Conservation (phyloP, 225 moss, liverwort and hornwort species). For the Antitrichia curtipendula region DNA sequence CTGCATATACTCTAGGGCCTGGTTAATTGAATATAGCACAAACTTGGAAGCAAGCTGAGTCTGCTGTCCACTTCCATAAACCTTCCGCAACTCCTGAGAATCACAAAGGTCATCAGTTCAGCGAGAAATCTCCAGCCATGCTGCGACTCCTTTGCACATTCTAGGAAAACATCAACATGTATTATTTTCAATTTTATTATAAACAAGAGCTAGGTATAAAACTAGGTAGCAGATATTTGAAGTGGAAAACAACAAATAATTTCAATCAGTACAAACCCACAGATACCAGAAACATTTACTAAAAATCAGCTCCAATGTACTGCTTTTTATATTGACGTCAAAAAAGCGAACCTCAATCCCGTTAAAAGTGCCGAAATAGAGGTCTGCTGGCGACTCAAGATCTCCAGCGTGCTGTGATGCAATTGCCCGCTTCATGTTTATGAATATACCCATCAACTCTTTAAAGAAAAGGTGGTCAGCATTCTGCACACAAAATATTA, state of each 20-base stretch:
- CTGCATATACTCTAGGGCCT: conserved; percentile 24
- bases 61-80: conserved; percentile 32
- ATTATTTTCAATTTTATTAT: neutral
- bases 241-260: neutral
- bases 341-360: conserved; percentile 17
- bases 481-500: conserved; percentile 10
- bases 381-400: conserved; percentile 21
- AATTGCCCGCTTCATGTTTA: conserved; percentile 14
- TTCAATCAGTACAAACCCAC: neutral
- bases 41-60: conserved; percentile 42
- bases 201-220: neutral
- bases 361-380: conserved; percentile 36
- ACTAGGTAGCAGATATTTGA: neutral
- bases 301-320: neutral
- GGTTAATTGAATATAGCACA: conserved; percentile 20
- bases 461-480: conserved; percentile 16
- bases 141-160: neutral
- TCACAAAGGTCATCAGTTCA: neutral
- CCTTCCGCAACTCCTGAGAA: conserved; percentile 21
- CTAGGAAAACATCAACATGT: neutral
- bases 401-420: conserved; percentile 8
- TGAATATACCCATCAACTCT: conserved; percentile 25
- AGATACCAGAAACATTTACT: neutral
- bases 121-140: neutral
- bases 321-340: neutral